Base-by-base conservation (phyloP, 2,329 filamentous ascomycete genomes). In the Fusarium sp. region DNA sequence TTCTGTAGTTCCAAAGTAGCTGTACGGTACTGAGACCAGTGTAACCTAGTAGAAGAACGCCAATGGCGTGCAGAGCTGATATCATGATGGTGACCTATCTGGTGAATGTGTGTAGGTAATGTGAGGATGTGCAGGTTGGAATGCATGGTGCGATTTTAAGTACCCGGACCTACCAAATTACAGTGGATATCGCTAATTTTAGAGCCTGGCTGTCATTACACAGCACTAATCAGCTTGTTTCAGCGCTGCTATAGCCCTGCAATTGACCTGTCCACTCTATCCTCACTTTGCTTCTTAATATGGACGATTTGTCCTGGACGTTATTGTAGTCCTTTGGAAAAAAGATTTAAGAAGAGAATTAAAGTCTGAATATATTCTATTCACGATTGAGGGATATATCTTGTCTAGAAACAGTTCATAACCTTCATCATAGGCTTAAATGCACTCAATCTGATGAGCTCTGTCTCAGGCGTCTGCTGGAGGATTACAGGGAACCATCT, bases 401-500 rank as follows among this genome's bases (percentile, higher is more conserved):
- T 18, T 13, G 4, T 37, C 33, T 50, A 50, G 13, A 50, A 50
- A 3, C 46, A 50, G 20, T 26, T 37, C 46, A 15, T 50, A 28
- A 28, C 30, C 37, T 37, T 30, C 12, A 28, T 23, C 20, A 15
- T n/a, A 7, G n/a, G 12, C 13, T 61, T 69, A 2, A 69, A 69
- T 3, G 67, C 69, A n/a, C 57, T 57, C 12, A 58, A 36, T 16
- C 65, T 18, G 4, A 71, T 56, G 0, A 71, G 41, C 16, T 71
- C 69, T 0, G 67, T 71, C 33, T 67, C 65, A 11, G 38, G 44
- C 2, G 26, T 61, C 34, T 71, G 69, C 31, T 55, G 58, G 3
- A 66, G 10, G 41, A 71, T 71, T 2, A 71, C 67, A 7, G 69
- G 67, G 37, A 71, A 71, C 69, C 69, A 71, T 12, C 69, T 44